A percentile compares a stretch with the other conserved stretches of the same genome.
Evolutionary conservation across 225 moss, liverwort and hornwort genomes (phyloP).

Genomic region (Physcomitrium patens): DNA sequence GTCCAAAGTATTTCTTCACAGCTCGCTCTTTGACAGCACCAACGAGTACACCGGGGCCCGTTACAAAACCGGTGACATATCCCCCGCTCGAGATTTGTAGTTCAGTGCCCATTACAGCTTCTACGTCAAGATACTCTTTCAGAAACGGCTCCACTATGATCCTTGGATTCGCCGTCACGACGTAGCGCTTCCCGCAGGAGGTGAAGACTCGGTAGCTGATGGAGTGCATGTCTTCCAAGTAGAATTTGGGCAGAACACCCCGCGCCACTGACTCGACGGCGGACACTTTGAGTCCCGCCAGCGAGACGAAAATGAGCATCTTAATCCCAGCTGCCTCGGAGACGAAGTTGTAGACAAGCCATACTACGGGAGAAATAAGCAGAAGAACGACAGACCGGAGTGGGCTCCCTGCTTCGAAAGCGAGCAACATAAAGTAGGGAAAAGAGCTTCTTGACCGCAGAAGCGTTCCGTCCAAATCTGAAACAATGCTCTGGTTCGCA

Average conservation of each 20-base stretch:
- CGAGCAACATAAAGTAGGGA: conserved; percentile 82
- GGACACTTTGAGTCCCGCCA: conserved; percentile 59
- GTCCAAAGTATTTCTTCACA: conserved; percentile 62
- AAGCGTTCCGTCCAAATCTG: conserved; percentile 76
- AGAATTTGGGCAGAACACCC: conserved; percentile 85
- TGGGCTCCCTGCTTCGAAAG: conserved; percentile 81
- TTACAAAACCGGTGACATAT: conserved; percentile 66
- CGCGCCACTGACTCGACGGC: conserved; percentile 78
- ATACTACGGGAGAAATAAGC: conserved; percentile 56
- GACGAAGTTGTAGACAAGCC: conserved; percentile 64
- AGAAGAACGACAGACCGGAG: conserved; percentile 61
- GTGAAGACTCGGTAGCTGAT: conserved; percentile 62
- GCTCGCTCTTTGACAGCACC: conserved; percentile 63
- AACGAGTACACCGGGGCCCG: conserved; percentile 59
- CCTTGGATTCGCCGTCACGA: conserved; percentile 80
- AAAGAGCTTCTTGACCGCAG: conserved; percentile 71
- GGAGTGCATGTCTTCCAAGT: conserved; percentile 83
- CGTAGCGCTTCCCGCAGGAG: conserved; percentile 66
- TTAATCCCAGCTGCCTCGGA: conserved; percentile 69
- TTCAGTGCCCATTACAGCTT: conserved; percentile 75
- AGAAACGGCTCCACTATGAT: conserved; percentile 88
- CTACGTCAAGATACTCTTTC: conserved; percentile 69
- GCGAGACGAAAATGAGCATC: conserved; percentile 73
- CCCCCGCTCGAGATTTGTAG: conserved; percentile 57
- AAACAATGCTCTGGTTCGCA: conserved; percentile 43